A percentile compares a stretch with the other conserved stretches of the same genome.
phyloP scores from a whole-genome alignment of 2,329 filamentous ascomycete species.

The Colletotrichum aenigma region DNA sequence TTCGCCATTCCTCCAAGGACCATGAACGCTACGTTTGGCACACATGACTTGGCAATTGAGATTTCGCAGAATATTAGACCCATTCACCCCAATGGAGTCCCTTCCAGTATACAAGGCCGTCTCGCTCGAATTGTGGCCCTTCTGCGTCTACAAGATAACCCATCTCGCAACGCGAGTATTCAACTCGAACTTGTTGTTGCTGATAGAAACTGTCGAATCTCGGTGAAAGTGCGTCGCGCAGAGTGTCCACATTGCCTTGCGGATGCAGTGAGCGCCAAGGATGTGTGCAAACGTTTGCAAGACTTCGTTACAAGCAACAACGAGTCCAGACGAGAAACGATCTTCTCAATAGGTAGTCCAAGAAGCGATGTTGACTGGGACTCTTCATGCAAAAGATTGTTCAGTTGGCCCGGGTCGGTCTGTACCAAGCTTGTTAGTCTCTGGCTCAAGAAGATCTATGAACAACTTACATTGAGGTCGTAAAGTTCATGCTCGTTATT shows the following conservation, averaged over 20 bases:
- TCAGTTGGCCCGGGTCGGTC: not conserved
- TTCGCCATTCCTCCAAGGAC: not conserved
- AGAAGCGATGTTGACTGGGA: not conserved
- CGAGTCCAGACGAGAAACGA: constrained; percentile 56
- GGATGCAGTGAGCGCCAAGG: constrained; percentile 62
- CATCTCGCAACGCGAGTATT: constrained; percentile 54
- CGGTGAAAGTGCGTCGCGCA: constrained; percentile 50
- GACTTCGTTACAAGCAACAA: constrained; percentile 63
- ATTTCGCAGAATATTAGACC: not conserved
- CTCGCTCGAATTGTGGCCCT: constrained; percentile 45
- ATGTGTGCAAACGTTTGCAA: constrained; percentile 55
- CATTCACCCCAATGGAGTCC: not conserved
- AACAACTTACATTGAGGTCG: constrained; percentile 49
- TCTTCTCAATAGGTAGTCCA: constrained; percentile 33
- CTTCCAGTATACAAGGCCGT: constrained; percentile 22
- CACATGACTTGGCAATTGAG: not conserved
- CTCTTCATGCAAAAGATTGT: not conserved
- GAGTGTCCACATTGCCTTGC: constrained; percentile 49
- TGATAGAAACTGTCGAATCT: constrained; percentile 56
- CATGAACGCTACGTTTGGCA: not conserved
- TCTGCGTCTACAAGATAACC: constrained; percentile 62
- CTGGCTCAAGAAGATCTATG: not conserved
- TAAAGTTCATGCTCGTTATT: constrained; percentile 52
- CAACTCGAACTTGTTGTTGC: constrained; percentile 47
- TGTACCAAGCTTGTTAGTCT: not conserved